Conservation (phyloP, 495 filamentous ascomycete species). For the Astrothelium subdiscretum region DNA sequence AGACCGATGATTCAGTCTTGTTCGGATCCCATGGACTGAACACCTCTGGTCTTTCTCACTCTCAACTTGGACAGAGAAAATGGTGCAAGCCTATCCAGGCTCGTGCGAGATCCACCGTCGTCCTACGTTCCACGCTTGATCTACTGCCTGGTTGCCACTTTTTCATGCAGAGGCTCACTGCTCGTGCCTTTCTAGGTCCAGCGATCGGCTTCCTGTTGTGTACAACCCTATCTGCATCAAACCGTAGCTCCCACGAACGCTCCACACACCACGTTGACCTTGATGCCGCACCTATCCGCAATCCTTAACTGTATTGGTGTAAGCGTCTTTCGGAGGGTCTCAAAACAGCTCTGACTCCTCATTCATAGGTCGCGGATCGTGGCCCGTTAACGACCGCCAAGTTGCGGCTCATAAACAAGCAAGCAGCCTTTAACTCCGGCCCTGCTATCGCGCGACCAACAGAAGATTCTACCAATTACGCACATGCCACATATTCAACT, state of each 20-base stretch:
- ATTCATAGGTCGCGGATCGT: background rate
- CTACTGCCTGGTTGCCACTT: background rate
- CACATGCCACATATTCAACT: background rate
- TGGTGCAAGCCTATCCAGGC: background rate
- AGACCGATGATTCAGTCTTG: too few relatives aligned
- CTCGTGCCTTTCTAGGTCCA: background rate
- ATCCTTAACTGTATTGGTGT: background rate
- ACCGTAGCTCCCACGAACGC: background rate
- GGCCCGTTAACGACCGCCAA: background rate
- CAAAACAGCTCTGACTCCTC: background rate
- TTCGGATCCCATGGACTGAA: background rate
- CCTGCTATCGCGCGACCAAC: background rate
- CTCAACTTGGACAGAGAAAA: background rate
- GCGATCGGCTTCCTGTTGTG: background rate
- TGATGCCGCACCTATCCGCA: background rate
- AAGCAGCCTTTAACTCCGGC: background rate
- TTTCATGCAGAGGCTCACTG: background rate
- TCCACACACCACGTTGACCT: background rate
- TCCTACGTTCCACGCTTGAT: background rate
- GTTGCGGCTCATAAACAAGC: background rate
- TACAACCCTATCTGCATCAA: background rate
- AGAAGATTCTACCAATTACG: background rate
- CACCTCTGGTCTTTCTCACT: background rate
- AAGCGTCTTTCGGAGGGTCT: background rate
- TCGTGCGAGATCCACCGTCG: background rate